A percentile compares a stretch with the other conserved stretches of the same genome.
These are phyloP conservation scores for Populus davidiana DNA, from an alignment of 345 rosid species.

Conservation along the genomic window DNA sequence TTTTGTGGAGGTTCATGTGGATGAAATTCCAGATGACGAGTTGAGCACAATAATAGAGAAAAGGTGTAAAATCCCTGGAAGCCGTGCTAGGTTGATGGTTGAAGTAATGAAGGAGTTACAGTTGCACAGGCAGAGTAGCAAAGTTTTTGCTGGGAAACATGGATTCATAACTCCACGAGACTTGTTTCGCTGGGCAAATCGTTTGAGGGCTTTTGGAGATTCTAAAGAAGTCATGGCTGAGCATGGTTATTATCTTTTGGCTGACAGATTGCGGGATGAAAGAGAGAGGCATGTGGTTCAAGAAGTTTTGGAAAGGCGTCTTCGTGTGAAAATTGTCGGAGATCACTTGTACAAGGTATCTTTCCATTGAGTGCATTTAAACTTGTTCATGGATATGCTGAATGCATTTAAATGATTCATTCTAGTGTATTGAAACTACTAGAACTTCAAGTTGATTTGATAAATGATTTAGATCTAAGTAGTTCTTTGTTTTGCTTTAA, in stretches of 20 bases:
- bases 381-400: too few relatives aligned
- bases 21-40: slow-evolving; percentile 88
- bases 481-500: not conserved
- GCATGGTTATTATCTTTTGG: slow-evolving; percentile 89
- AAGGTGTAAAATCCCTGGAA: slow-evolving; percentile 66
- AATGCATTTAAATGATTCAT: too few relatives aligned
- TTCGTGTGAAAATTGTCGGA: slow-evolving; percentile 54
- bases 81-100: slow-evolving; percentile 79
- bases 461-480: not conserved
- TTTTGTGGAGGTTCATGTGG: slow-evolving; percentile 97
- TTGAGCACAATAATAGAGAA: slow-evolving; percentile 61
- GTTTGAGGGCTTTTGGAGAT: slow-evolving; percentile 61
- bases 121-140: slow-evolving; percentile 82
- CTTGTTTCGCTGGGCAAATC: slow-evolving; percentile 93
- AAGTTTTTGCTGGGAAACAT: slow-evolving; percentile 97
- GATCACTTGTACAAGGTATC: slow-evolving; percentile 68
- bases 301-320: slow-evolving; percentile 68
- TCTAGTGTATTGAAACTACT: not conserved
- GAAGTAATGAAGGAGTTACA: slow-evolving; percentile 93
- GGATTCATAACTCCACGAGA: slow-evolving; percentile 97
- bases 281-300: slow-evolving; percentile 73
- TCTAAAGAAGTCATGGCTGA: slow-evolving; percentile 79
- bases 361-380: not conserved
- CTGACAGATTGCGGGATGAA: slow-evolving; percentile 89
- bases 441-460: not conserved